phyloP scores from a whole-genome alignment of 2,329 filamentous ascomycete species.

The Xylaria sp. region DNA sequence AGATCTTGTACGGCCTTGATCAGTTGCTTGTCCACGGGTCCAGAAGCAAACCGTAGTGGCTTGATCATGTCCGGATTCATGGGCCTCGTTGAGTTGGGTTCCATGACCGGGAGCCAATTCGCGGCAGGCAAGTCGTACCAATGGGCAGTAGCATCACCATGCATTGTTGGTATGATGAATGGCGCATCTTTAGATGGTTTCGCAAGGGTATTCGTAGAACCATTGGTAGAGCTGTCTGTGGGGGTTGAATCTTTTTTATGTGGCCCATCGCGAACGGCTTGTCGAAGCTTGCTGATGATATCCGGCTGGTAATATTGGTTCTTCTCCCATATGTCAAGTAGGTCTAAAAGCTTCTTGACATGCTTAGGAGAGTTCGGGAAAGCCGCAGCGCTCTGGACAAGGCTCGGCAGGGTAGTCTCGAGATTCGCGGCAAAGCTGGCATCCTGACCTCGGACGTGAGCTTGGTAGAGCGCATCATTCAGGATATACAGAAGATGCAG shows the following conservation, averaged over 20 bases:
- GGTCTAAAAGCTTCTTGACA: conserved; percentile 64
- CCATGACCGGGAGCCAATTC: conserved; percentile 79
- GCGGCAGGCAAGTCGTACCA: conserved; percentile 85
- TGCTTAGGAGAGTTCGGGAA: conserved; percentile 69
- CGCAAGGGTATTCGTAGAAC: conserved; percentile 25
- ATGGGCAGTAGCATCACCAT: conserved; percentile 74
- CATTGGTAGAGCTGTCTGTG: conserved; percentile 35
- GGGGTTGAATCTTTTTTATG: conserved; percentile 27
- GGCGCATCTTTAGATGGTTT: conserved; percentile 62
- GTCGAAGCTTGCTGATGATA: conserved; percentile 63
- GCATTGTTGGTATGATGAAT: conserved; percentile 74
- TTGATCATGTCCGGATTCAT: conserved; percentile 75
- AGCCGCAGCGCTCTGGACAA: conserved; percentile 64
- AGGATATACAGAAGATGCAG: conserved; percentile 79
- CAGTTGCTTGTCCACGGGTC: conserved; percentile 70
- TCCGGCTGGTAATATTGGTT: conserved; percentile 64
- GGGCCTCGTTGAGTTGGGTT: conserved; percentile 74
- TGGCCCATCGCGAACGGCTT: conserved; percentile 55
- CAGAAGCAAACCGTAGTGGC: conserved; percentile 71
- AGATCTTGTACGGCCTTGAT: conserved; percentile 72
- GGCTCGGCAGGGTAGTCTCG: conserved; percentile 63
- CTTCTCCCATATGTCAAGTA: conserved; percentile 75
- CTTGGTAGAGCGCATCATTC: conserved; percentile 78
- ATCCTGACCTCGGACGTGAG: conserved; percentile 56
- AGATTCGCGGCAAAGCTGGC: conserved; percentile 61